Conservation (phyloP, 2,329 filamentous ascomycete genomes). For the Capronia coronata region DNA sequence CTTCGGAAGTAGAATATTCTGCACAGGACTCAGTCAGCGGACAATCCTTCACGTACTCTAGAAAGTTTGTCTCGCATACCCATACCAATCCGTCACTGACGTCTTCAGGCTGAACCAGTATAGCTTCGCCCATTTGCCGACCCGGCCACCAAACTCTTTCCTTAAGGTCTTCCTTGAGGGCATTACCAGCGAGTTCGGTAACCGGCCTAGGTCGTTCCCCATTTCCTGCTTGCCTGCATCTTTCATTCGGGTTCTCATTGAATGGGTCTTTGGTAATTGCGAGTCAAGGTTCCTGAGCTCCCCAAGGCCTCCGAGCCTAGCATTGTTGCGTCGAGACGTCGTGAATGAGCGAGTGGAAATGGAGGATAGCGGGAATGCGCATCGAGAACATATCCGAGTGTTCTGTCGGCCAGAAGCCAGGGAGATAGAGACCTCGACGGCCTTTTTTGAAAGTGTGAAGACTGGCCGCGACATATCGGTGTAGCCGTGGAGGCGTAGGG, state of each 20-base stretch:
- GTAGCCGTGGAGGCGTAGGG: neutral
- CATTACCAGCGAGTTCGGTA: slow-evolving; percentile 18
- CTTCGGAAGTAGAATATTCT: slow-evolving; percentile 20
- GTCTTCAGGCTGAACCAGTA: slow-evolving; percentile 11
- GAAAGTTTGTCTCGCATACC: slow-evolving; percentile 2
- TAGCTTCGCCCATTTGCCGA: slow-evolving; percentile 7
- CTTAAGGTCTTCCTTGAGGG: slow-evolving; percentile 12
- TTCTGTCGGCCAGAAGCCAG: neutral
- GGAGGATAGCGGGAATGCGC: slow-evolving; percentile 11
- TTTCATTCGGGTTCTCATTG: slow-evolving; percentile 1
- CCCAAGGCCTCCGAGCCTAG: neutral
- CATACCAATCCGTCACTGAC: slow-evolving; percentile 12
- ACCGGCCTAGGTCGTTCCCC: slow-evolving; percentile 18
- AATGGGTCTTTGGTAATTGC: slow-evolving; percentile 1
- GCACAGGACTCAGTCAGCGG: slow-evolving; percentile 1
- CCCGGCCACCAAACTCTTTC: slow-evolving; percentile 1
- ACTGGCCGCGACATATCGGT: slow-evolving; percentile 4
- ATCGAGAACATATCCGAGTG: slow-evolving; percentile 7
- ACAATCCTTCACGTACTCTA: neutral
- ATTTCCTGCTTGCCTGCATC: slow-evolving; percentile 7
- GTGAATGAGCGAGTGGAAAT: slow-evolving; percentile 13
- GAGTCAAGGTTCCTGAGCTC: neutral
- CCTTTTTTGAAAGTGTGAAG: neutral
- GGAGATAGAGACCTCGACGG: neutral
- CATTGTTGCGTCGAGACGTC: slow-evolving; percentile 10